Evolutionary conservation across 192 early-diverging fungal genomes (phyloP).

Genomic region (Mortierella claussenii): DNA sequence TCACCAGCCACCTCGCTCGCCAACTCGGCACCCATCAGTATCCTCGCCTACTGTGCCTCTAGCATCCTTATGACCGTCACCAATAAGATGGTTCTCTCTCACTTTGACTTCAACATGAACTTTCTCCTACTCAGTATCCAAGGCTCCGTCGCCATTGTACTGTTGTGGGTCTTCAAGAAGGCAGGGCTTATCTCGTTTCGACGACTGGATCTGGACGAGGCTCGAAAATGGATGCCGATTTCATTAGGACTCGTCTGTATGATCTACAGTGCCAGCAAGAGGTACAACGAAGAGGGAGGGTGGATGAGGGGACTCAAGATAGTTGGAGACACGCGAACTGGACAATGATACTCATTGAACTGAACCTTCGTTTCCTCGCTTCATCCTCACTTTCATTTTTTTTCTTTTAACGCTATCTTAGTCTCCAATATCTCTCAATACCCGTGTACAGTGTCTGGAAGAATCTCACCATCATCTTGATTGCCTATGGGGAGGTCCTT

Average conservation of each 20-base stretch:
- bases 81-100: slow-evolving; percentile 87
- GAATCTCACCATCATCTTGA: slow-evolving; percentile 97
- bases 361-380: background rate
- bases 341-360: background rate
- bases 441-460: slow-evolving; percentile 98
- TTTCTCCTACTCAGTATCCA: slow-evolving; percentile 85
- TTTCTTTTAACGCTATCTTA: slow-evolving; percentile 1
- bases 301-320: no score
- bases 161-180: slow-evolving; percentile 65
- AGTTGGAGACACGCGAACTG: no score
- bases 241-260: slow-evolving; percentile 87
- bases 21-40: slow-evolving; percentile 67
- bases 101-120: slow-evolving; percentile 86
- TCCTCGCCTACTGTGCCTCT: slow-evolving; percentile 87
- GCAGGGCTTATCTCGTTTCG: slow-evolving; percentile 72
- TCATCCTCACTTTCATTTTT: background rate
- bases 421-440: slow-evolving; percentile 89
- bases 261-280: slow-evolving; percentile 97
- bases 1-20: slow-evolving; percentile 37
- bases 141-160: slow-evolving; percentile 63
- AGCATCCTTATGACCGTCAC: slow-evolving; percentile 92
- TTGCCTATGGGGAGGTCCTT: slow-evolving; percentile 93
- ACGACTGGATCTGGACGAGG: slow-evolving; percentile 69
- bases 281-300: slow-evolving; percentile 55
- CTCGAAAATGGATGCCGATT: slow-evolving; percentile 85